Evolutionary conservation across 495 filamentous ascomycete species (phyloP), one percentile per base, ranked within the genome.

Genomic region (Venustampulla echinocandica): DNA sequence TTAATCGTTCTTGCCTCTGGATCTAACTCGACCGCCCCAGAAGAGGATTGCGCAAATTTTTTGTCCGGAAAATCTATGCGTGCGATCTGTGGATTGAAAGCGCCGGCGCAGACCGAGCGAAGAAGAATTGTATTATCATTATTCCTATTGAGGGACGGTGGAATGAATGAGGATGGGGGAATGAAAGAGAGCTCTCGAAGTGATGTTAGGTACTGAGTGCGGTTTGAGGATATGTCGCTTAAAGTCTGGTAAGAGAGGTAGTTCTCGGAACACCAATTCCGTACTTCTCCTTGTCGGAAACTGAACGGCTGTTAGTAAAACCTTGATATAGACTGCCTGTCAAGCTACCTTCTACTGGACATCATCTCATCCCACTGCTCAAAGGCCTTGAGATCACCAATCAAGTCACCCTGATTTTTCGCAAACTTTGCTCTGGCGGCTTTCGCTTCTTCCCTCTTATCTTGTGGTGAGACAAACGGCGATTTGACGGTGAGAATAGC

Each of bases 1-100:
- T 84, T 87, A 62, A 98, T 95, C 11, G 81, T 87, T 20, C 82
- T 72, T 14, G 90, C 90, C 65, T 96, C 92, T 0, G 90, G 90
- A 56, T 98, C 92, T 2, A 95, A 67, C 58, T 89, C 90, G 1
- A 98, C 81, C 2, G 92, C 85, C 21, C 92, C 92, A 1, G 85
- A 81, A 44, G 89, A 70, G 0, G 83, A 85, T 22, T 80, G 77
- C 24, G 85, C 84, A 65, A 92, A 98, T 61, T 93, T 95, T 72
- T 93, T 90, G 64, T 95, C 87, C 0, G 92, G 92, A 59, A 95
- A 83, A 30, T 82, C 81, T 61, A 98, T 94, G 35, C 89, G 80
- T 19, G 86, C 89, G 48, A 95, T 74, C 58, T 97, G 88, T 0
- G 92, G 92, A 23, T 83, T 81, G 73, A 97, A 95, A 7, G 92